Conservation (phyloP, 306 rosid genomes). For the Canavalia ensiformis region DNA sequence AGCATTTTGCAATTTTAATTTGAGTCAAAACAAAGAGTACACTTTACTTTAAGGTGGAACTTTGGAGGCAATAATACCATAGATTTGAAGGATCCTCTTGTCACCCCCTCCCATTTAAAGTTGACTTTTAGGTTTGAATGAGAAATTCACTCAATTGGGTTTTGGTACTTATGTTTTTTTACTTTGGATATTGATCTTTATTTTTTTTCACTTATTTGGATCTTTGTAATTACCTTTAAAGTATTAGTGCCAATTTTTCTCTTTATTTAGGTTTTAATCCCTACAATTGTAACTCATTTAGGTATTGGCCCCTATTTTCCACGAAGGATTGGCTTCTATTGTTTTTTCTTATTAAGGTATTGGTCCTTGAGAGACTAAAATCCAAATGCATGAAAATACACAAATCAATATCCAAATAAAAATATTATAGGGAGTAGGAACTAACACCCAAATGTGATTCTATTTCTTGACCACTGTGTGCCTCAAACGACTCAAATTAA, state of each 20-base stretch:
- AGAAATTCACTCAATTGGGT: neutral
- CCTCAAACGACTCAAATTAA: too few relatives aligned
- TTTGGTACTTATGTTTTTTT: neutral
- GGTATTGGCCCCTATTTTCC: neutral
- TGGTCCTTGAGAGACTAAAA: neutral
- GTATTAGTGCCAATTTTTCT: neutral
- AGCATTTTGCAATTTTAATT: slow-evolving; percentile 25
- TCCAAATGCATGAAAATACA: neutral
- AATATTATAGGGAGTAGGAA: neutral
- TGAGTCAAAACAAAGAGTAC: slow-evolving; percentile 27
- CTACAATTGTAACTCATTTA: slow-evolving; percentile 3
- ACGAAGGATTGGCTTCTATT: neutral
- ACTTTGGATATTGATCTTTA: neutral
- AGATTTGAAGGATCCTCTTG: slow-evolving; percentile 35
- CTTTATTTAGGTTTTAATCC: neutral
- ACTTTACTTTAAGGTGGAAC: slow-evolving; percentile 42
- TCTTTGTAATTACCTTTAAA: neutral
- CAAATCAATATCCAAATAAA: neutral
- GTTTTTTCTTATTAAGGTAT: neutral
- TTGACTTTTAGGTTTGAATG: neutral
- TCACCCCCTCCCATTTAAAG: neutral
- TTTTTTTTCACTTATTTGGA: neutral
- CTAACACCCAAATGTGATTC: neutral
- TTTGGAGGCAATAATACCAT: slow-evolving; percentile 17
- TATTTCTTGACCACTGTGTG: too few relatives aligned